Base-by-base conservation (phyloP, 139 green algal genomes). In the Zygnema cylindricum region DNA sequence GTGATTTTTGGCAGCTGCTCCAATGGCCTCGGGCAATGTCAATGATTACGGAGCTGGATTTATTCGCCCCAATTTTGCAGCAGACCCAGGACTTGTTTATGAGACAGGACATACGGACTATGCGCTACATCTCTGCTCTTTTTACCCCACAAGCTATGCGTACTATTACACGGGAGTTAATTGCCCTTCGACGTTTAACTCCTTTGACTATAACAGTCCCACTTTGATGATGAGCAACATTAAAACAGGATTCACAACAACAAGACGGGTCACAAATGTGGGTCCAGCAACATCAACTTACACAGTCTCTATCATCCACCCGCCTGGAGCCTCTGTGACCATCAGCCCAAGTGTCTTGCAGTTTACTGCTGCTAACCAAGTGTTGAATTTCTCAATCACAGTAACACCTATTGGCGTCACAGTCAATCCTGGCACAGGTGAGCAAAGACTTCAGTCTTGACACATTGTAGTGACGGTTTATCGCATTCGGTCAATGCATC, bases 11-110 rank as follows among this genome's bases (percentile, higher is more conserved):
- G n/a, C n/a, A n/a, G n/a, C n/a, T n/a, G n/a, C n/a, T n/a, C n/a
- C n/a, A n/a, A n/a, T n/a, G n/a, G n/a, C n/a, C n/a, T n/a, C n/a
- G n/a, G n/a, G n/a, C n/a, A 87, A 42, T 0, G 54, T 55, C 33
- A 38, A 43, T 33, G 69, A 85, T 2, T 83, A 41, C n/a, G 83
- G 83, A 7, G 54, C 49, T 2, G 83, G 83, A 32, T 39, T 41
- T n/a, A 39, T 88, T 21, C 33, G 63, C 76, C 35, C 83, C 33
- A 36, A 36, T 42, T 40, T 35, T 73, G 3, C 55, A 25, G 69
- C 23, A 7, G 32, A 43, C 30, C 83, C 83, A 16, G 83, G 83
- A 33, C 83, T 88, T 16, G 35, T 84, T 33, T 88, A 88, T 38
- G 76, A 88, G 32, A 76, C 69, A 30, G 69, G 69, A 0, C 16